Base-by-base conservation (phyloP, 2,329 filamentous ascomycete species). In the Aspergillus melleus region DNA sequence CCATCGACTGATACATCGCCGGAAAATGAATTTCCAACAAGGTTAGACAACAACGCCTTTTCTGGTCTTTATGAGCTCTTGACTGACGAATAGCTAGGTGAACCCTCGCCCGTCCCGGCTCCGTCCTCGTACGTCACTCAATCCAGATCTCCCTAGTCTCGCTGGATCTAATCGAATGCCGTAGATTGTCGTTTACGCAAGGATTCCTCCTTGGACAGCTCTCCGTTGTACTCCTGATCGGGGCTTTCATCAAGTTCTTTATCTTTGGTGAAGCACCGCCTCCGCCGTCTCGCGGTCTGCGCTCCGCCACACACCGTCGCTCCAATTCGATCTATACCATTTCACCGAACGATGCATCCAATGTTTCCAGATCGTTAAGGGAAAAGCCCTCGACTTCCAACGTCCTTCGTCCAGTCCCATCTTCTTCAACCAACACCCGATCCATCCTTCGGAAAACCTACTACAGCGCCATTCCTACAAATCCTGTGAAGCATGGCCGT, bases 191-290 rank as follows among this genome's bases (percentile, higher is more conserved):
- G 39, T 98, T 98, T 76, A 96, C 92, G 0, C 92, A 96, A 74
- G 95, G 95, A 29, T 89, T 99, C 68, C 87, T 99, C 52, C 83
- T 98, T 32, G 95, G 95, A 53, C 95, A 99, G 76, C 83, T 99
- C 54, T 96, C 92, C 2, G 90, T 99, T 50, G 91, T 96, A 14
- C 81, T 98, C 24, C 84, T 99, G 44, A 87, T 99, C 62, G 93
- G 92, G 65, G 91, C 90, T 67, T 98, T 99, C 79, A 98, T 99
- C 77, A 96, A 96, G 75, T 99, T 97, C 86, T 99, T 99, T 85
- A 98, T 99, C 72, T 98, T 99, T 73, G 95, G 95, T 68, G 95
- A 98, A 73, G 88, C 92, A 5, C 92, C 92, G 0, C 92, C 90
- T 1, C 84, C 92, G 62, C 92, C 96, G 64, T 87, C 89, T 57